Evolutionary conservation across 2,329 filamentous ascomycete species (phyloP).

Genomic region (Exophiala calicioides): DNA sequence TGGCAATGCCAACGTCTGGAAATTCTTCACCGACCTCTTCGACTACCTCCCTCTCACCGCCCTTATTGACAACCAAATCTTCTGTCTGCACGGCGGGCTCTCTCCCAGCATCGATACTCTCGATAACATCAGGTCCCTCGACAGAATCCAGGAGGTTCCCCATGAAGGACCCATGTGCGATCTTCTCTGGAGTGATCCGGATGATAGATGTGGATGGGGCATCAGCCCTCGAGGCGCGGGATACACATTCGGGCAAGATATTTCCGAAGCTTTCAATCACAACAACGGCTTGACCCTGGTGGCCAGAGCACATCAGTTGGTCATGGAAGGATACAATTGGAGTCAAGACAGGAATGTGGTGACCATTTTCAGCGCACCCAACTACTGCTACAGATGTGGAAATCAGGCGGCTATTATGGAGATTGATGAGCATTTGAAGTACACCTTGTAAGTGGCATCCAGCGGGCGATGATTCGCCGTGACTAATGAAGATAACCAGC

Average conservation of each 20-base stretch:
- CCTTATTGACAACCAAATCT: slow-evolving; percentile 98
- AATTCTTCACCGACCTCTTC: slow-evolving; percentile 98
- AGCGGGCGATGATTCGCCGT: slow-evolving; percentile 20
- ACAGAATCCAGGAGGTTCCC: slow-evolving; percentile 96
- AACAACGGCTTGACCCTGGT: slow-evolving; percentile 97
- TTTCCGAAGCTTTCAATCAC: slow-evolving; percentile 98
- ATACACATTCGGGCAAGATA: slow-evolving; percentile 95
- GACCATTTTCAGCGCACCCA: slow-evolving; percentile 89
- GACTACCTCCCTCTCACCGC: slow-evolving; percentile 97
- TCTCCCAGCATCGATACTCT: slow-evolving; percentile 95
- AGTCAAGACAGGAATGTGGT: slow-evolving; percentile 97
- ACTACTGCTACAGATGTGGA: slow-evolving; percentile 98
- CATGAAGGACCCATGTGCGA: slow-evolving; percentile 99
- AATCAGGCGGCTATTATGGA: slow-evolving; percentile 99
- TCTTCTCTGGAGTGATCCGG: slow-evolving; percentile 94
- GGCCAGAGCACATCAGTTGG: slow-evolving; percentile 93
- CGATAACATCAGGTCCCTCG: slow-evolving; percentile 91
- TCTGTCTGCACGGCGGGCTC: slow-evolving; percentile 95
- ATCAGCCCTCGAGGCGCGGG: slow-evolving; percentile 92
- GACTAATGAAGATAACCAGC: slow-evolving; percentile 53
- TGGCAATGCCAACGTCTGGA: slow-evolving; percentile 98
- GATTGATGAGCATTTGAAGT: slow-evolving; percentile 98
- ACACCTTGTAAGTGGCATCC: slow-evolving; percentile 81
- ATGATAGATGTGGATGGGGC: slow-evolving; percentile 94
- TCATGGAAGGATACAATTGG: slow-evolving; percentile 99